Evolutionary conservation across 306 rosid species (phyloP).

Genomic region (Sindora glabra): DNA sequence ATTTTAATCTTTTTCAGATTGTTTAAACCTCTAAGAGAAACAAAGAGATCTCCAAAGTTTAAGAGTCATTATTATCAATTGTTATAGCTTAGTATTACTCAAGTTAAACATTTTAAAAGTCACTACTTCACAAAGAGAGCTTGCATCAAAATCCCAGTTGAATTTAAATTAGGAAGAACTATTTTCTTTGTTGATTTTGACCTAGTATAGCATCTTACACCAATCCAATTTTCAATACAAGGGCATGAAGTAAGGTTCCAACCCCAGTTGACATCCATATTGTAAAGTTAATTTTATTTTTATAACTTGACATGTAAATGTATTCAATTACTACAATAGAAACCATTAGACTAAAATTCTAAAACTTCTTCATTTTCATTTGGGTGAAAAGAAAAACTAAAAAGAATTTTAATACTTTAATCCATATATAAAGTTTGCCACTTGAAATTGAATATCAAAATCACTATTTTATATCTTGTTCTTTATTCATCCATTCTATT

Average conservation of each 20-base stretch:
- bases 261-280: conserved; percentile 36
- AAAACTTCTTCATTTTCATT: too few species aligned
- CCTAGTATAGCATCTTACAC: conserved; percentile 25
- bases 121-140: conserved; percentile 30
- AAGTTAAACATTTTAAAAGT: conserved; percentile 29
- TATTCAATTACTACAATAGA: too few species aligned
- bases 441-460: too few species aligned
- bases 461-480: too few species aligned
- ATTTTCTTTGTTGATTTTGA: conserved; percentile 22
- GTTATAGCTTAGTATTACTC: conserved; percentile 23
- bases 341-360: too few species aligned
- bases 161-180: conserved; percentile 21
- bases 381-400: too few species aligned
- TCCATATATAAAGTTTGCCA: too few species aligned
- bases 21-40: conserved; percentile 20
- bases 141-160: conserved; percentile 33
- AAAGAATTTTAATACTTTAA: too few species aligned
- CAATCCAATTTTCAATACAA: conserved; percentile 47
- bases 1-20: conserved; percentile 38
- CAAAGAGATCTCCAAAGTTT: conserved; percentile 45
- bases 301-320: too few species aligned
- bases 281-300: too few species aligned
- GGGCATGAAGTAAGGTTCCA: conserved; percentile 57
- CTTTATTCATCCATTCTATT: too few species aligned
- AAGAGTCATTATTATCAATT: conserved; percentile 25